Evolutionary conservation across 768 basidiomycete genomes (phyloP).

Genomic region (Russula ochroleuca): DNA sequence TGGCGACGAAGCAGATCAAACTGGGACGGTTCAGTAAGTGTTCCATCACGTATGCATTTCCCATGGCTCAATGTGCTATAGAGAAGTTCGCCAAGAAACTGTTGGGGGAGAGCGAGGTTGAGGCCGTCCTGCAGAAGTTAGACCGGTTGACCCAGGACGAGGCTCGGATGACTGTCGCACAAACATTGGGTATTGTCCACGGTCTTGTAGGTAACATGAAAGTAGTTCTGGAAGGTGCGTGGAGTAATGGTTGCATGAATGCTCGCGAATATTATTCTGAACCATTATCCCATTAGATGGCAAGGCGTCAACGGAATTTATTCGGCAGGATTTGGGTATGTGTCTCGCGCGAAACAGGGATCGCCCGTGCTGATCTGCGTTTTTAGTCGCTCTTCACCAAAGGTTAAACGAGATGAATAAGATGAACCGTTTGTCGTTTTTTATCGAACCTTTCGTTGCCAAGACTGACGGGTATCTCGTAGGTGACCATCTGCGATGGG

Average conservation of each 20-base stretch:
- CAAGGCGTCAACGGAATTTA: not conserved
- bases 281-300: not conserved
- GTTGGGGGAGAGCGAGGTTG: not conserved
- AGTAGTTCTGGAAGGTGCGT: not conserved
- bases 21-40: not conserved
- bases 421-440: not conserved
- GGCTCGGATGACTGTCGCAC: not conserved
- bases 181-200: not conserved
- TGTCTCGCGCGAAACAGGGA: too few relatives aligned
- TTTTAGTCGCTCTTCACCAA: not conserved
- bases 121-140: not conserved
- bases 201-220: not conserved
- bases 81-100: not conserved
- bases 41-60: not conserved
- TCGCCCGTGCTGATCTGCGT: not conserved
- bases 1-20: not conserved
- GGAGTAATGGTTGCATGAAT: not conserved
- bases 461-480: not conserved
- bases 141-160: not conserved
- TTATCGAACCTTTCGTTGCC: not conserved
- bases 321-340: not conserved
- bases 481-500: not conserved
- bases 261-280: not conserved
- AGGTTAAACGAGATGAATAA: not conserved
- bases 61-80: not conserved